These are phyloP conservation scores for Cryptosporidium meleagridis DNA, from an alignment of 169 alveolate genomes.

Conservation along the genomic window DNA sequence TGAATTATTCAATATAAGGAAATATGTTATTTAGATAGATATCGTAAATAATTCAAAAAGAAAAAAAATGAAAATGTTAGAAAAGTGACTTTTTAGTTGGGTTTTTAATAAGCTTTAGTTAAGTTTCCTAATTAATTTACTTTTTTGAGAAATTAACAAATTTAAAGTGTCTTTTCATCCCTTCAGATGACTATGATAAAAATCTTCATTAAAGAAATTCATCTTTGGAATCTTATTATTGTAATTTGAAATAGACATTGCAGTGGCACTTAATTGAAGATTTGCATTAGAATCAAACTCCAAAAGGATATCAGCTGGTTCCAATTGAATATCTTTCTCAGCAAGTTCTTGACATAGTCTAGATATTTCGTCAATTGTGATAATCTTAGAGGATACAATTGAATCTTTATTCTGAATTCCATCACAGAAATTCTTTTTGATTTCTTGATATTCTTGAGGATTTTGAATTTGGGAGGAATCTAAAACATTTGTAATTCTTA, in stretches of 20 bases:
- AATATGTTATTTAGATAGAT: background rate
- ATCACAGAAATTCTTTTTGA: background rate
- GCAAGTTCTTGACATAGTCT: background rate
- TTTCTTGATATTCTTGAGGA: constrained; percentile 6
- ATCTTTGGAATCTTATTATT: constrained; percentile 1
- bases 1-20: background rate
- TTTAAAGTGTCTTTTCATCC: background rate
- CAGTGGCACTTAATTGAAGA: constrained; percentile 41
- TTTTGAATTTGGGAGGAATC: constrained; percentile 1
- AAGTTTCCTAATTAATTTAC: too few species aligned
- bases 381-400: constrained; percentile 17
- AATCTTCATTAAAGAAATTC: constrained; percentile 15
- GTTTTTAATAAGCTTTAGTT: constrained; percentile 5
- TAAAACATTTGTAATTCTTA: constrained; percentile 6
- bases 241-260: constrained; percentile 2
- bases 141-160: background rate
- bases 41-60: too few species aligned
- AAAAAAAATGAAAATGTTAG: too few species aligned
- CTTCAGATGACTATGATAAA: constrained; percentile 20
- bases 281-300: constrained; percentile 24
- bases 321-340: constrained; percentile 1
- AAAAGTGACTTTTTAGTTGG: background rate
- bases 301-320: constrained; percentile 35
- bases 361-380: constrained; percentile 8
- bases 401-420: constrained; percentile 31